These are phyloP conservation scores for Kodamaea sp. DNA, from an alignment of 1,139 yeast genomes.

Conservation along the genomic window DNA sequence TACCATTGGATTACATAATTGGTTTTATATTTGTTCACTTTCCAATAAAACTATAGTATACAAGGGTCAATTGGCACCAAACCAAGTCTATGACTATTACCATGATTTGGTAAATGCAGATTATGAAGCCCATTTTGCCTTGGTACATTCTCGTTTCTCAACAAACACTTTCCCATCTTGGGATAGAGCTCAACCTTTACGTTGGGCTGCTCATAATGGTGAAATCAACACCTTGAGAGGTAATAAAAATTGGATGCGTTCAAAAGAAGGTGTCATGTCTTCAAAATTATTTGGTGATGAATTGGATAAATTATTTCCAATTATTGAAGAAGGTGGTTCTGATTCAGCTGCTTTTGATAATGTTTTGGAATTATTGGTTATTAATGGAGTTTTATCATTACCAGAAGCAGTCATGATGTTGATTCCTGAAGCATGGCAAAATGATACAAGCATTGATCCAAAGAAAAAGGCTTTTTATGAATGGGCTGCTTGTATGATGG, in stretches of 20 bases:
- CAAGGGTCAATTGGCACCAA: constrained; percentile 96
- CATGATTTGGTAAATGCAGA: constrained; percentile 90
- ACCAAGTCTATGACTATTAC: constrained; percentile 91
- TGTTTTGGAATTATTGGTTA: constrained; percentile 85
- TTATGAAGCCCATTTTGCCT: constrained; percentile 92
- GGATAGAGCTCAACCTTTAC: constrained; percentile 98
- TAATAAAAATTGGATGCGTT: constrained; percentile 98
- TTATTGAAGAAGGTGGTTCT: constrained; percentile 97
- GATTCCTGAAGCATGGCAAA: constrained; percentile 98
- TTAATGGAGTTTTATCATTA: constrained; percentile 84
- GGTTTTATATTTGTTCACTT: constrained; percentile 96
- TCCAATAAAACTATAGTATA: constrained; percentile 88
- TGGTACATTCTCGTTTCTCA: constrained; percentile 95
- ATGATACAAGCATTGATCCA: constrained; percentile 80
- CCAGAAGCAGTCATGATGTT: constrained; percentile 97
- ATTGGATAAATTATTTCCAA: constrained; percentile 85
- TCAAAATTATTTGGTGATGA: constrained; percentile 87
- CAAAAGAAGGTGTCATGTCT: constrained; percentile 95
- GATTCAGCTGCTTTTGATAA: constrained; percentile 99
- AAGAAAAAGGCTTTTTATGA: constrained; percentile 92
- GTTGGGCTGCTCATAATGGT: constrained; percentile 98
- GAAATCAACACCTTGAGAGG: constrained; percentile 97
- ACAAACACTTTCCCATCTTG: constrained; percentile 98
- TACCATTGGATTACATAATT: constrained; percentile 88
- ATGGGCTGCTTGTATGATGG: constrained; percentile 99